A percentile compares a stretch with the other conserved stretches of the same genome.
Evolutionary conservation across 1,139 yeast species (phyloP).

Genomic region (Yamadazyma songkhlaensis): DNA sequence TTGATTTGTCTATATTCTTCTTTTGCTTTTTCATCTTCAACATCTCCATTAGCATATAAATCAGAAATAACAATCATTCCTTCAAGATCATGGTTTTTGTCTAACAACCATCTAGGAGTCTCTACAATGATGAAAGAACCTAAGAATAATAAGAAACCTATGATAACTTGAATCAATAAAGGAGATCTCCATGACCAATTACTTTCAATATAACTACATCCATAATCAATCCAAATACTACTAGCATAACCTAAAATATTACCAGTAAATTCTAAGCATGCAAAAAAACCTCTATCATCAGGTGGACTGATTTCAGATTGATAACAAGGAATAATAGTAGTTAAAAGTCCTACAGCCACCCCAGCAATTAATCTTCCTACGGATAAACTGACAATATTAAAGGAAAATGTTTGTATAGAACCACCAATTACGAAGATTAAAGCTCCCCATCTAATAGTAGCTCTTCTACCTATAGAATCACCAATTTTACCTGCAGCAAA

Average conservation of each 20-base stretch:
- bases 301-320: constrained; percentile 92
- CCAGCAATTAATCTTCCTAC: constrained; percentile 81
- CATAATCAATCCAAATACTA: constrained; percentile 90
- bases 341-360: constrained; percentile 82
- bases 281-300: constrained; percentile 81
- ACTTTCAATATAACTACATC: constrained; percentile 57
- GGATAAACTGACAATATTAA: constrained; percentile 47
- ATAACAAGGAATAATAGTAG: constrained; percentile 95
- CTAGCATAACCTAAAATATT: constrained; percentile 83
- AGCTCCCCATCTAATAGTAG: constrained; percentile 81
- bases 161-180: constrained; percentile 67
- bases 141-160: constrained; percentile 64
- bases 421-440: constrained; percentile 82
- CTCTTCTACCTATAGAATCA: constrained; percentile 76
- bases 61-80: constrained; percentile 57
- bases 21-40: constrained; percentile 62
- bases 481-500: constrained; percentile 74
- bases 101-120: constrained; percentile 86
- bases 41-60: constrained; percentile 45
- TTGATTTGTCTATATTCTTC: constrained; percentile 48
- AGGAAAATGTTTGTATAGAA: constrained; percentile 57
- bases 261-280: constrained; percentile 91
- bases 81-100: constrained; percentile 85
- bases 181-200: constrained; percentile 77
- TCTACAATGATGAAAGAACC: constrained; percentile 83